A percentile compares a stretch with the other conserved stretches of the same genome.
phyloP scores from a whole-genome alignment of 2,329 filamentous ascomycete species.

The Aspergillus sojae region DNA sequence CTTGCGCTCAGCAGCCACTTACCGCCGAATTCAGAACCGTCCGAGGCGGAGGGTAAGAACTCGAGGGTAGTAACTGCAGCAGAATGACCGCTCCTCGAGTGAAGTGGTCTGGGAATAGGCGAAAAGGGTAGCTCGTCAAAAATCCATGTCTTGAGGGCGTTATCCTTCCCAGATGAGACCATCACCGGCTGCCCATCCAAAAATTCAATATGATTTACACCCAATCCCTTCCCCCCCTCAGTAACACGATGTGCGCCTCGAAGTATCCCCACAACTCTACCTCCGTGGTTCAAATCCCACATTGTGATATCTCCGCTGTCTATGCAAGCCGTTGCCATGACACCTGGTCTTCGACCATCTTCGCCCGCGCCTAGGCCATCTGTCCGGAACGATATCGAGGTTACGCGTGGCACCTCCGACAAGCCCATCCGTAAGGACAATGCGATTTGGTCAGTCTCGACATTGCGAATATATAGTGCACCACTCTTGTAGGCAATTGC shows the following conservation, averaged over 20 bases:
- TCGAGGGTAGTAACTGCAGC: conserved; percentile 79
- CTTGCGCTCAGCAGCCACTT: conserved; percentile 95
- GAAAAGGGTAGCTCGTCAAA: conserved; percentile 92
- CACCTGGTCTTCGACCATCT: conserved; percentile 80
- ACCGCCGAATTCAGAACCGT: conserved; percentile 82
- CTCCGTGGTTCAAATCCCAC: conserved; percentile 92
- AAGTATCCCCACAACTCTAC: conserved; percentile 81
- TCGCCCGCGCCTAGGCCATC: conserved; percentile 86
- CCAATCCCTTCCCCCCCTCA: conserved; percentile 62
- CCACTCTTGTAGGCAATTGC: conserved; percentile 86
- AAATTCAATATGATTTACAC: conserved; percentile 87
- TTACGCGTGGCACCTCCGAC: conserved; percentile 65
- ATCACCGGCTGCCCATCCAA: conserved; percentile 85
- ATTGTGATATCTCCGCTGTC: conserved; percentile 86
- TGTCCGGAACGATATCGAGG: conserved; percentile 84
- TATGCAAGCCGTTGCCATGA: conserved; percentile 87
- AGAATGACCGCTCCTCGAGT: conserved; percentile 85
- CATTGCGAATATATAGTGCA: conserved; percentile 76
- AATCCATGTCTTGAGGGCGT: conserved; percentile 94
- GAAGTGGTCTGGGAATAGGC: conserved; percentile 79
- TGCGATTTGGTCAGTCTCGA: conserved; percentile 74
- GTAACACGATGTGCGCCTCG: conserved; percentile 77
- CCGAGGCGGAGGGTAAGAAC: conserved; percentile 85
- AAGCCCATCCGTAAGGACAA: conserved; percentile 69
- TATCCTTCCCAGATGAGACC: conserved; percentile 87